Conservation (phyloP, 495 filamentous ascomycete species). For the Penicillium desertorum region DNA sequence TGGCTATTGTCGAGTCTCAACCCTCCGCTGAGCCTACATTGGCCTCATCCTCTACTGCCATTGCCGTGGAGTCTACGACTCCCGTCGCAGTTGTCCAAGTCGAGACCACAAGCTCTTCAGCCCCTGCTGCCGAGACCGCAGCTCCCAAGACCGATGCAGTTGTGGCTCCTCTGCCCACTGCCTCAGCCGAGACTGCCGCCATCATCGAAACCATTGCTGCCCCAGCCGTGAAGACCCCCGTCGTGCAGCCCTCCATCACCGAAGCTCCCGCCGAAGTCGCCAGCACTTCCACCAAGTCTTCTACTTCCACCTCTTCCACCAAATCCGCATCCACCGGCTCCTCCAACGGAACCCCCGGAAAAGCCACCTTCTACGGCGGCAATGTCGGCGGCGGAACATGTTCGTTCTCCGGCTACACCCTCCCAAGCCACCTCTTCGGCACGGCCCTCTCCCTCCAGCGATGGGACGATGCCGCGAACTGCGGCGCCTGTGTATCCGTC, state of each 20-base stretch:
- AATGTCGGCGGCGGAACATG: constrained; percentile 58
- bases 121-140: constrained; percentile 7
- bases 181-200: constrained; percentile 11
- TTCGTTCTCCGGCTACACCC: constrained; percentile 57
- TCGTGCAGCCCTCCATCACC: constrained; percentile 13
- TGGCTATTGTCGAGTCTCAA: not conserved
- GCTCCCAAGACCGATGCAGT: constrained; percentile 13
- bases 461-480: constrained; percentile 54
- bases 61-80: not conserved
- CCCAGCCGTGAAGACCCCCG: constrained; percentile 1
- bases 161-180: constrained; percentile 2
- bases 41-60: not conserved
- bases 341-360: constrained; percentile 25
- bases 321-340: not conserved
- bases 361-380: constrained; percentile 57
- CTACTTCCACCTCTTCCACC: constrained; percentile 16
- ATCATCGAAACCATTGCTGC: constrained; percentile 12
- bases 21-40: constrained; percentile 10
- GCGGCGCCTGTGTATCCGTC: constrained; percentile 58
- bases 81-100: constrained; percentile 1
- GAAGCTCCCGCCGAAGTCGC: constrained; percentile 7
- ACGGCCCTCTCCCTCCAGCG: constrained; percentile 51
- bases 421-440: constrained; percentile 54
- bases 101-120: constrained; percentile 7
- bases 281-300: constrained; percentile 18